phyloP scores from a whole-genome alignment of 352 stramenopile genomes.

The Phytophthora colocasiae region DNA sequence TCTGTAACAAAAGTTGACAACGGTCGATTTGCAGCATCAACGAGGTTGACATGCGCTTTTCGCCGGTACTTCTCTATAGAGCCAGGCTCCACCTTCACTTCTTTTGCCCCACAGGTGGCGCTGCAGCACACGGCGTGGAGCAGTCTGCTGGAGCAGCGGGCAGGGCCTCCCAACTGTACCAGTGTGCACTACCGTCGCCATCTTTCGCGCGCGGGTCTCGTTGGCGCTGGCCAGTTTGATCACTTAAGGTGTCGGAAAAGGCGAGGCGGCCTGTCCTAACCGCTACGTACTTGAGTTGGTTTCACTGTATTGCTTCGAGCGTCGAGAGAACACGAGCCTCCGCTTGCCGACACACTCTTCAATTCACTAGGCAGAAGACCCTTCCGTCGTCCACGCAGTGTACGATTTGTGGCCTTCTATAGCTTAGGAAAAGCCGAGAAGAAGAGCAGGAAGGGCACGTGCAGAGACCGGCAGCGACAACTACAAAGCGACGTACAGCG shows the following conservation, averaged over 20 bases:
- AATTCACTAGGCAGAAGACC: slow-evolving; percentile 28
- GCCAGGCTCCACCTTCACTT: slow-evolving; percentile 19
- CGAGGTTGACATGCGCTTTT: slow-evolving; percentile 11
- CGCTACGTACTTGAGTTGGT: slow-evolving; percentile 17
- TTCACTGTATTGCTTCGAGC: slow-evolving; percentile 20
- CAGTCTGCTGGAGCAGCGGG: slow-evolving; percentile 19
- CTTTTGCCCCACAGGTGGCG: slow-evolving; percentile 22
- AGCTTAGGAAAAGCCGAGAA: slow-evolving; percentile 30
- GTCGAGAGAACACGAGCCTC: slow-evolving; percentile 1
- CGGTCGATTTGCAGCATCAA: no score
- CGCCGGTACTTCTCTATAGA: slow-evolving; percentile 10
- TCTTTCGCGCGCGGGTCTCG: background rate
- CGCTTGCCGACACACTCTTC: background rate
- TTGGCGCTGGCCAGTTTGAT: slow-evolving; percentile 16
- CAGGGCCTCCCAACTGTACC: background rate
- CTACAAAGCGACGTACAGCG: slow-evolving; percentile 17
- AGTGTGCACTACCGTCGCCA: background rate
- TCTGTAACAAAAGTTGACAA: no score
- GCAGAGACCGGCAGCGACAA: slow-evolving; percentile 28
- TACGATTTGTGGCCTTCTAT: slow-evolving; percentile 16
- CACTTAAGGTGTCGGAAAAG: slow-evolving; percentile 19
- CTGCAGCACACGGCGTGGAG: slow-evolving; percentile 16
- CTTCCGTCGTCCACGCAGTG: background rate
- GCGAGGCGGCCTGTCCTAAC: slow-evolving; percentile 16
- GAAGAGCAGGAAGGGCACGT: slow-evolving; percentile 42